Percentiles rank a stretch among this genome's conserved stretches.
phyloP scores from a whole-genome alignment of 106 monocot species.

The Allium fistulosum region DNA sequence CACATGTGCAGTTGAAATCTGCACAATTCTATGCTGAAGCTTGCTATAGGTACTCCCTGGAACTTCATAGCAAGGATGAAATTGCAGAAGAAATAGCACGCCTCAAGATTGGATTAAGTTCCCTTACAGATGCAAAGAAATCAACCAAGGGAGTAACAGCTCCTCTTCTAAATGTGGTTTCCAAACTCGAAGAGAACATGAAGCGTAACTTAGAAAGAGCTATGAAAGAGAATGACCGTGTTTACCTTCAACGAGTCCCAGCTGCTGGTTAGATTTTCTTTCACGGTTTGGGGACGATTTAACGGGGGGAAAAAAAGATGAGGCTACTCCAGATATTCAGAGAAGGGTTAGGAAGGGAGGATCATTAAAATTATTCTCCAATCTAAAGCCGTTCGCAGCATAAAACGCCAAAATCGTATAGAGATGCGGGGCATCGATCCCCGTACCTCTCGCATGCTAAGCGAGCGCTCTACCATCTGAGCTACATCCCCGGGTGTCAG shows the following conservation, averaged over 20 bases:
- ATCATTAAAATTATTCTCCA: too few relatives aligned
- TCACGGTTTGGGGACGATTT: too few relatives aligned
- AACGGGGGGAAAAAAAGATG: too few relatives aligned
- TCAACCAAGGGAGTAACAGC: constrained; percentile 51
- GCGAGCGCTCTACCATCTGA: constrained; percentile 91
- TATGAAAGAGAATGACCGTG: constrained; percentile 69
- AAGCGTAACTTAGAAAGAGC: constrained; percentile 68
- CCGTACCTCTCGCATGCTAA: constrained; percentile 91
- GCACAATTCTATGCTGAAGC: constrained; percentile 72
- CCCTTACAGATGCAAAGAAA: constrained; percentile 63
- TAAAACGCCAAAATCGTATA: neutral
- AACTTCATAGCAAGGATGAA: constrained; percentile 73
- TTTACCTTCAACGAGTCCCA: constrained; percentile 71
- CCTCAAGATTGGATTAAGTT: constrained; percentile 45
- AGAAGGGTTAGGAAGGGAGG: too few relatives aligned
- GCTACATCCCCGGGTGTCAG: constrained; percentile 51
- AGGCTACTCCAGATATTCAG: too few relatives aligned
- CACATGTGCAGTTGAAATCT: constrained; percentile 53
- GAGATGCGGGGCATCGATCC: constrained; percentile 90
- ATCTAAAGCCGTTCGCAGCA: too few relatives aligned
- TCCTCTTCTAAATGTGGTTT: constrained; percentile 55
- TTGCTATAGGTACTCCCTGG: constrained; percentile 42
- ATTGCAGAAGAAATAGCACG: constrained; percentile 75
- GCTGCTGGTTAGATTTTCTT: too few relatives aligned
- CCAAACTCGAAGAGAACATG: constrained; percentile 42